Evolutionary conservation across 257 asterid species (phyloP), one percentile per base, ranked within the genome.

Genomic region (Penstemon davidsonii): DNA sequence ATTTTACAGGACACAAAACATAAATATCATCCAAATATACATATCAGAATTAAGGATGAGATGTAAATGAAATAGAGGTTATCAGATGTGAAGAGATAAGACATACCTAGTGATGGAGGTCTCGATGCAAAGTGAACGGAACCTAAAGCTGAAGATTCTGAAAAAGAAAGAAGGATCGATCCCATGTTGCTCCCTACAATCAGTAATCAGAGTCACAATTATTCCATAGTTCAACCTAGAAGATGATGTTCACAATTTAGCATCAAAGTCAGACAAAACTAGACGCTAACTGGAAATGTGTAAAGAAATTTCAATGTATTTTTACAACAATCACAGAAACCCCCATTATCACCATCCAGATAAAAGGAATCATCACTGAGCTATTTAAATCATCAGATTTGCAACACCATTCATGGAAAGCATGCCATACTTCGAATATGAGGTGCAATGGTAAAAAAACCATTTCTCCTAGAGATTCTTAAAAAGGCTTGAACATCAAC

Each of bases 161-260:
- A 81, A 71, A 87, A 85, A 10, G 91, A 81, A 64, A 87, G 76
- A 68, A 87, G 89, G 73, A 91, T 80, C 94, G 97, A 82, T 93
- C 97, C 99, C 99, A 93, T 13, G 87, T 81, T 75, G 97, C 99
- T 79, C 99, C 95, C 98, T 92, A 72, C 57, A 67, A 73, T 59
- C 73, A 77, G 55, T 41, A 63, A 62, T 59, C 47, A 64, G 63
- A 81, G 38, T 38, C 72, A 73, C 47, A 36, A 57, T 70, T 40
- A 80, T 67, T 52, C 11, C 53, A 51, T 25, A 44, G 18, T 60
- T 13, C 11, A 43, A 67, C n/a, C 54, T 7, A 45, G 55, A 76
- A 46, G 15, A 56, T 66, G 59, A 19, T 51, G 38, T 38, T 52
- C 15, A 43, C 33, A 52, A 70, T 38, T 59, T 43, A 45, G 63